These are phyloP conservation scores for Fomitopsis betulina DNA, from an alignment of 1,284 basidiomycete species.

Conservation along the genomic window DNA sequence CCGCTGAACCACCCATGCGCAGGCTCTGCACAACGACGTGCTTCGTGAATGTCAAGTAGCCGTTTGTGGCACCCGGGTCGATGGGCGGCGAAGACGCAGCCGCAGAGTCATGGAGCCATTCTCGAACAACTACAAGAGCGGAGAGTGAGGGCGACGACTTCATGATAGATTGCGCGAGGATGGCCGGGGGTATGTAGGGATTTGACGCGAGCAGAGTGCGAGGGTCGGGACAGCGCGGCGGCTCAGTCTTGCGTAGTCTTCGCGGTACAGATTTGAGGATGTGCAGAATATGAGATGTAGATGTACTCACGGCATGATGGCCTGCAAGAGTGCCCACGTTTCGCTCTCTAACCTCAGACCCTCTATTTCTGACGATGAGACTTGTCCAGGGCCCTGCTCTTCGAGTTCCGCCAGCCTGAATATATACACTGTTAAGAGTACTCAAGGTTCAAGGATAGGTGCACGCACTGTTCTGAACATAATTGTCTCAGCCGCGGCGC, in stretches of 20 bases:
- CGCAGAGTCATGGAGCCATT: conserved; percentile 79
- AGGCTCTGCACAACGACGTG: conserved; percentile 62
- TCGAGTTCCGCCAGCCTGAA: conserved; percentile 49
- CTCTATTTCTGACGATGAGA: conserved; percentile 49
- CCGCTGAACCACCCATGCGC: conserved; percentile 44
- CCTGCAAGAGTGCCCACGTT: conserved; percentile 79
- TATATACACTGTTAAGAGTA: not conserved
- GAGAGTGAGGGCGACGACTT: conserved; percentile 58
- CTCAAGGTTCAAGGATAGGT: not conserved
- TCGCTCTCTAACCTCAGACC: conserved; percentile 69
- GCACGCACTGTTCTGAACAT: conserved; percentile 59
- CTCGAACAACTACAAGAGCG: conserved; percentile 74
- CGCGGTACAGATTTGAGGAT: not conserved
- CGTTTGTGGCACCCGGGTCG: conserved; percentile 65
- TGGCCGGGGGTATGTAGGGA: conserved; percentile 73
- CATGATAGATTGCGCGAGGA: conserved; percentile 70
- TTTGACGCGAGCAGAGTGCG: conserved; percentile 57
- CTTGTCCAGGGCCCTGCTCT: conserved; percentile 32
- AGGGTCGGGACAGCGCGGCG: conserved; percentile 40
- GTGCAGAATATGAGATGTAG: not conserved
- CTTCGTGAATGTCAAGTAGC: conserved; percentile 82
- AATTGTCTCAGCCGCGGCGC: conserved; percentile 61
- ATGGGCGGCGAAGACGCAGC: conserved; percentile 35
- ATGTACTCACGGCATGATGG: conserved; percentile 57
- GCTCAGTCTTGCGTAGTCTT: conserved; percentile 61